Evolutionary conservation across 768 basidiomycete genomes (phyloP).

Genomic region (Suillus occidentalis): DNA sequence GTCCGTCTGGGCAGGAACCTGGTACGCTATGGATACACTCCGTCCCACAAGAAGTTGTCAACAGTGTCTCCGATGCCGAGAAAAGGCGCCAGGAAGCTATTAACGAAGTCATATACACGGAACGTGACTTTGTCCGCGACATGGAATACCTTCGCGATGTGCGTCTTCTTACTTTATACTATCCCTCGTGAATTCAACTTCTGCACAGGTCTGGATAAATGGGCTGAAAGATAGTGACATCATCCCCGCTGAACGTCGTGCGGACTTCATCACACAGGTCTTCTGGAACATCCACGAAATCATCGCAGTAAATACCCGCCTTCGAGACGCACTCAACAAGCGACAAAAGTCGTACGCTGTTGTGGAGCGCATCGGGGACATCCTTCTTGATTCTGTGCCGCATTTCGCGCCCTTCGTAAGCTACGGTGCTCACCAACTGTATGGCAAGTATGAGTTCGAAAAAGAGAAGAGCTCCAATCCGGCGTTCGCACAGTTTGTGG

Average conservation of each 20-base stretch:
- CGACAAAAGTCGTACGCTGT: constrained; percentile 94
- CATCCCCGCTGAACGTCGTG: constrained; percentile 72
- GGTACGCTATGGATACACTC: constrained; percentile 96
- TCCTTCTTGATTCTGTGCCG: constrained; percentile 83
- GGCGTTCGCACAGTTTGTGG: constrained; percentile 92
- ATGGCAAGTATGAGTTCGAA: constrained; percentile 99
- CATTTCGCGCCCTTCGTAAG: constrained; percentile 91
- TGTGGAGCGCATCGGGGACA: constrained; percentile 89
- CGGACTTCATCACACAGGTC: constrained; percentile 88
- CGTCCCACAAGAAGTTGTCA: constrained; percentile 90
- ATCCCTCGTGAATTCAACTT: background rate
- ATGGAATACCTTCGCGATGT: constrained; percentile 98
- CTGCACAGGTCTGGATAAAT: constrained; percentile 79
- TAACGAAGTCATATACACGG: constrained; percentile 93
- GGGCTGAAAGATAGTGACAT: constrained; percentile 76
- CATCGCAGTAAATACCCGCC: constrained; percentile 82
- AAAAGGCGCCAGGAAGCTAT: constrained; percentile 97
- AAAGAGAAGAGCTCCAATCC: constrained; percentile 95
- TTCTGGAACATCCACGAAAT: constrained; percentile 99
- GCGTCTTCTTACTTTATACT: constrained; percentile 28
- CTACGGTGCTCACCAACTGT: constrained; percentile 95
- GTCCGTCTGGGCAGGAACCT: constrained; percentile 54
- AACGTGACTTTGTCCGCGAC: constrained; percentile 96
- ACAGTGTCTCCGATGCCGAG: constrained; percentile 89
- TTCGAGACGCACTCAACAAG: constrained; percentile 93